Evolutionary conservation across 1,284 basidiomycete species (phyloP).

Genomic region (Trichosporon coremiiforme): DNA sequence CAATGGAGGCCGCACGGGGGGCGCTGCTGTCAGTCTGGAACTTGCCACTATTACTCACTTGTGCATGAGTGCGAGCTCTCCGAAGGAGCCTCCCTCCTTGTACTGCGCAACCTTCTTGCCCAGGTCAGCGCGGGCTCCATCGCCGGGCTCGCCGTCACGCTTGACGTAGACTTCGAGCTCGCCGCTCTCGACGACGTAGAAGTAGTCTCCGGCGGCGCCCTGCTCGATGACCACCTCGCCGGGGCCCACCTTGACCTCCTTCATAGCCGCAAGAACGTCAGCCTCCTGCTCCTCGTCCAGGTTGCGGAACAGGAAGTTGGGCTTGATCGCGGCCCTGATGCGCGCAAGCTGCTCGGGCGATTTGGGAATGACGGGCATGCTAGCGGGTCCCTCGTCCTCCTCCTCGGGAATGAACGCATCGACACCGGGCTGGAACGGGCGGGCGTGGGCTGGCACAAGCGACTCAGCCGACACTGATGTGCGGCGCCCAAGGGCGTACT

Average conservation of each 20-base stretch:
- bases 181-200: slow-evolving; percentile 94
- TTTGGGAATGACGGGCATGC: slow-evolving; percentile 73
- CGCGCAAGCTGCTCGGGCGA: slow-evolving; percentile 79
- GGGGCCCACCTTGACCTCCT: slow-evolving; percentile 72
- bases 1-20: slow-evolving; percentile 89
- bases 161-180: slow-evolving; percentile 82
- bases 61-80: slow-evolving; percentile 97
- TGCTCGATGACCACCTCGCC: slow-evolving; percentile 91
- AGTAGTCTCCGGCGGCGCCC: slow-evolving; percentile 95
- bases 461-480: slow-evolving; percentile 98
- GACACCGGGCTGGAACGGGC: slow-evolving; percentile 36
- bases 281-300: slow-evolving; percentile 94
- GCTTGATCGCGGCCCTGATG: slow-evolving; percentile 81
- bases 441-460: slow-evolving; percentile 73
- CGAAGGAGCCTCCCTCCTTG: slow-evolving; percentile 84
- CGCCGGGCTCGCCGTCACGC: slow-evolving; percentile 57
- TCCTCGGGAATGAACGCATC: slow-evolving; percentile 47
- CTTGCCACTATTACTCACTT: slow-evolving; percentile 58
- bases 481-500: slow-evolving; percentile 80
- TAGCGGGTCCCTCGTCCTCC: slow-evolving; percentile 41
- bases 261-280: slow-evolving; percentile 93
- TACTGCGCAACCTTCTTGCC: slow-evolving; percentile 85
- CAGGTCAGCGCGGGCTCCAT: slow-evolving; percentile 59
- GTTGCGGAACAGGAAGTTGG: slow-evolving; percentile 94
- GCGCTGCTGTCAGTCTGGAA: slow-evolving; percentile 58